phyloP scores from a whole-genome alignment of 345 rosid species.

The Physaria fendleri region DNA sequence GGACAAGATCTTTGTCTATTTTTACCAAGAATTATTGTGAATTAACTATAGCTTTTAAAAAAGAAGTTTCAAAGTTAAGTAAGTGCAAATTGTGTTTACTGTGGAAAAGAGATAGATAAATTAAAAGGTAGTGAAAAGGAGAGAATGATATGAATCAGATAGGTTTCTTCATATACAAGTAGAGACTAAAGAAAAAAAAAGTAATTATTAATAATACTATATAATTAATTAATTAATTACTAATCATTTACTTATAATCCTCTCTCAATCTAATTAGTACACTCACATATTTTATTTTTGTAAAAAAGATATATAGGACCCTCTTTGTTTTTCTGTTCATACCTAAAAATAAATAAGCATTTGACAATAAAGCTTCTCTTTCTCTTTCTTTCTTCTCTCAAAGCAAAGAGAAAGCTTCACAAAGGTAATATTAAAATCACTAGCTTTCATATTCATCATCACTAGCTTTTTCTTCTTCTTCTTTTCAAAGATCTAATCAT shows the following conservation, averaged over 20 bases:
- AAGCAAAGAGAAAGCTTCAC: conserved; percentile 22
- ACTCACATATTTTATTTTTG: no score
- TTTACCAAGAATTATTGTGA: conserved; percentile 30
- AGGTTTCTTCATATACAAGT: conserved; percentile 57
- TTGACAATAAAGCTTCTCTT: conserved; percentile 48
- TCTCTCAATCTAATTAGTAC: neutral
- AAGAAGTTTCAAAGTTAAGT: neutral
- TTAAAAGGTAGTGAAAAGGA: conserved; percentile 30
- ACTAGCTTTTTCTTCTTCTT: conserved; percentile 18
- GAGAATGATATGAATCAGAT: conserved; percentile 31
- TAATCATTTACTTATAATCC: neutral
- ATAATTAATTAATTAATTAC: neutral
- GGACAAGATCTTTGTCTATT: conserved; percentile 49
- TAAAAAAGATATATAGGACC: conserved; percentile 51
- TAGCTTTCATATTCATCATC: conserved; percentile 34
- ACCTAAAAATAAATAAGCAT: conserved; percentile 31
- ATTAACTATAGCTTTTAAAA: neutral
- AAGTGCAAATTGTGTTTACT: conserved; percentile 23
- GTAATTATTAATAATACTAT: neutral
- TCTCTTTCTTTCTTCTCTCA: conserved; percentile 18
- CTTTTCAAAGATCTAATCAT: conserved; percentile 22
- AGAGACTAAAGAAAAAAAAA: neutral
- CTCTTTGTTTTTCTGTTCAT: conserved; percentile 36
- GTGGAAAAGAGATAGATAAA: conserved; percentile 1
- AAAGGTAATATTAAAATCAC: conserved; percentile 27